Base-by-base conservation (phyloP, 1,284 basidiomycete genomes). In the Cryptococcus sp. region DNA sequence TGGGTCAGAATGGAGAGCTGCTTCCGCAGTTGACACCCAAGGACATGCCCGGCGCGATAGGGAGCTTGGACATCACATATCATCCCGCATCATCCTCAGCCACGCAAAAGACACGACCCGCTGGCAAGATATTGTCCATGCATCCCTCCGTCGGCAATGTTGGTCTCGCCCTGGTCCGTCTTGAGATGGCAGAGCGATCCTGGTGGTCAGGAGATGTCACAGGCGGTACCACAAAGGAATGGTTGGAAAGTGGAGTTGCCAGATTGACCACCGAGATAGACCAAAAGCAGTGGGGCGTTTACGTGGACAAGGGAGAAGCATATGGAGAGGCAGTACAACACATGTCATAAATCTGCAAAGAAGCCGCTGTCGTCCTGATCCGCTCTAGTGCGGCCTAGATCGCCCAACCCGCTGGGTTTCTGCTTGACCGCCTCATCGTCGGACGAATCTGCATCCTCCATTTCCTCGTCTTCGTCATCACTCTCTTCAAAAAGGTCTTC, bases 401-500 rank as follows among this genome's bases (percentile, higher is more conserved):
- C 65, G 10, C 62, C 61, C 51, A 69, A 55, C 4, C 62, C 62
- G 41, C 55, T 58, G 41, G 56, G 55, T 40, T 56, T 80, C 67
- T 86, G 87, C 60, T 85, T 80, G 67, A 8, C 16, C 42, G 42
- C 17, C 54, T 56, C 13, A 38, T 61, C 79, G 15, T 75, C 71
- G 11, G 71, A 66, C 17, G 72, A 75, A 11, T 79, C 79, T 16
- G 83, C 82, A 43, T 80, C 81, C 62, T 84, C 83, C 3, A 81
- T 82, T 55, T 80, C 84, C 19, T 78, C 79, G 16, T 72, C 80
- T 45, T 81, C 81, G 51, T 80, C 82, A 48, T 80, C 79, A 58
- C 76, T 79, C 3, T 81, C 82, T 56, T 85, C 85, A 55, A 88
- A 82, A n/a, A 86, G 80, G 55, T 85, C 83, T 48, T 80, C 78